phyloP scores from a whole-genome alignment of 305 asterid species.

The Fraxinus floribunda region DNA sequence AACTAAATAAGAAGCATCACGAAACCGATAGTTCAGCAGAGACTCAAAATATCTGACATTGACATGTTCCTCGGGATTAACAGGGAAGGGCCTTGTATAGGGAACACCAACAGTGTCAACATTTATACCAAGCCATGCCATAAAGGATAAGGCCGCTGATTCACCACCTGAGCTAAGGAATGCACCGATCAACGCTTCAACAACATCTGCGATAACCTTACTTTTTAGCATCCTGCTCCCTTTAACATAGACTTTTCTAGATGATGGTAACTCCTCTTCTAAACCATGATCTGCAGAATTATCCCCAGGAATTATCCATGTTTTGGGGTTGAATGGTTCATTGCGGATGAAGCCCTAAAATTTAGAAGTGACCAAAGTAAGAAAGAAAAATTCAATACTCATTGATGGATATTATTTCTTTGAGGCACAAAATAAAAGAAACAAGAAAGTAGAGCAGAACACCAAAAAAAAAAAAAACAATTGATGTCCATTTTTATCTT shows the following conservation, averaged over 20 bases:
- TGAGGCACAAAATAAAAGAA: not conserved
- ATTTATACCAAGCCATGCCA: conserved; percentile 71
- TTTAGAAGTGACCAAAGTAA: not conserved
- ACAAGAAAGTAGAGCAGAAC: not conserved
- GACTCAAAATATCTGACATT: conserved; percentile 47
- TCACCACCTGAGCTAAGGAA: conserved; percentile 69
- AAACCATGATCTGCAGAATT: conserved; percentile 27
- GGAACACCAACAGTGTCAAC: conserved; percentile 44
- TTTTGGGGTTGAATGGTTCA: conserved; percentile 66
- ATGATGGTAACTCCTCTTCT: conserved; percentile 35
- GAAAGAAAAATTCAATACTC: not conserved
- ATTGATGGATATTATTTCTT: not conserved
- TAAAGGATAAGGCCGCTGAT: conserved; percentile 58
- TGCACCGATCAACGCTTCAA: conserved; percentile 85
- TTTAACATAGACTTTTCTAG: conserved; percentile 34
- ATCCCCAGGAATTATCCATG: conserved; percentile 73
- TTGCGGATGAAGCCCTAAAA: conserved; percentile 74
- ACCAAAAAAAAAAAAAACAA: not conserved
- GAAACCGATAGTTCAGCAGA: conserved; percentile 52
- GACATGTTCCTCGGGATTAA: conserved; percentile 41
- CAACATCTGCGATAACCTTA: conserved; percentile 69
- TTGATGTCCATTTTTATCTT: not conserved
- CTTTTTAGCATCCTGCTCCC: conserved; percentile 39
- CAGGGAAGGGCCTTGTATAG: conserved; percentile 35
- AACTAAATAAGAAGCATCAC: conserved; percentile 64